Percentiles rank a stretch among this genome's conserved stretches.
Evolutionary conservation across 257 asterid species (phyloP).

Genomic region (Craterostigma plantagineum): DNA sequence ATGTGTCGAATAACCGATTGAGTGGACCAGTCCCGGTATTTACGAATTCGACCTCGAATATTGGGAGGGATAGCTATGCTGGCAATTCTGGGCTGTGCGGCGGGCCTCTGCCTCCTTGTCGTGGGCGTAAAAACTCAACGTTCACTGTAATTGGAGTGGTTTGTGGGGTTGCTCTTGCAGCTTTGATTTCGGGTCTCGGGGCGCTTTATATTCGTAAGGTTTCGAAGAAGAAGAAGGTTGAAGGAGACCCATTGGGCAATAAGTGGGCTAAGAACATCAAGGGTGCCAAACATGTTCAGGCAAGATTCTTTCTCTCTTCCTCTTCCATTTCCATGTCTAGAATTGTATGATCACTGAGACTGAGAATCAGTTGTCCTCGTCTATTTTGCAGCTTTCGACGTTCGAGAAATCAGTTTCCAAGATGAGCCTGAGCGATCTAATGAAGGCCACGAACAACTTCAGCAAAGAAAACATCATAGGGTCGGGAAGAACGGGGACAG

Average conservation of each 20-base stretch:
- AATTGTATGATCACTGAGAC: too few species aligned
- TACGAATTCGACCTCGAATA: constrained; percentile 7
- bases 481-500: constrained; percentile 41
- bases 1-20: constrained; percentile 18
- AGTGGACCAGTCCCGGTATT: constrained; percentile 21
- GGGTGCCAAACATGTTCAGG: constrained; percentile 34
- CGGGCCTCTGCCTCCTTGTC: constrained; percentile 22
- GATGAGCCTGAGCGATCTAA: constrained; percentile 34
- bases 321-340: too few species aligned
- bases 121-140: constrained; percentile 1
- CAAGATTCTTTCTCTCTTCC: constrained; percentile 12
- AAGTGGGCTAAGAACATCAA: constrained; percentile 36
- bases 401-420: constrained; percentile 34
- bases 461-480: constrained; percentile 36
- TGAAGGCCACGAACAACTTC: constrained; percentile 40
- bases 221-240: constrained; percentile 16
- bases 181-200: constrained; percentile 10
- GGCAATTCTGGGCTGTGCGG: constrained; percentile 52
- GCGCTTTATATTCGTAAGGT: constrained; percentile 14
- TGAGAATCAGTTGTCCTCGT: constrained; percentile 2
- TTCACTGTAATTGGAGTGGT: constrained; percentile 19
- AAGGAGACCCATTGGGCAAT: constrained; percentile 32
- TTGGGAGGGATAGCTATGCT: constrained; percentile 19
- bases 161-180: constrained; percentile 18
- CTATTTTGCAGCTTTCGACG: constrained; percentile 33